A percentile compares a stretch with the other conserved stretches of the same genome.
These are phyloP conservation scores for Aplosporella prunicola DNA, from an alignment of 2,329 filamentous ascomycete genomes.

Conservation along the genomic window DNA sequence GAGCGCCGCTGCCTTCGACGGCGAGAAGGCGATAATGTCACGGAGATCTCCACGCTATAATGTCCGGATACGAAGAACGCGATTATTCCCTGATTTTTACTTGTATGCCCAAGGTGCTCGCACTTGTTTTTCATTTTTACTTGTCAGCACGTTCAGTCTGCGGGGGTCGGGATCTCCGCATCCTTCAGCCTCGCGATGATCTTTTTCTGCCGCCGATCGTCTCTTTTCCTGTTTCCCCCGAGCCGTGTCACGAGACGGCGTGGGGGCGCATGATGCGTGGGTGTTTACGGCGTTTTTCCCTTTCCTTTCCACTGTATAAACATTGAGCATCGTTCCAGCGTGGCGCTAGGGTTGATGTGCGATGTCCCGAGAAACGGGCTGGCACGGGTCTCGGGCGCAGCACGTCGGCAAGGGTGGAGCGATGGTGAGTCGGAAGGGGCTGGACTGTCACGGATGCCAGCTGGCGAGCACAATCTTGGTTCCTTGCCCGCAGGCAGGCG, in stretches of 20 bases:
- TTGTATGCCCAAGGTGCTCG: slow-evolving; percentile 3
- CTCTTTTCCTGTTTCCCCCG: slow-evolving; percentile 1
- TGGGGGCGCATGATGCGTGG: slow-evolving; percentile 7
- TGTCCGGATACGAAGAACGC: slow-evolving; percentile 10
- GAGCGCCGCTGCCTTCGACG: slow-evolving; percentile 21
- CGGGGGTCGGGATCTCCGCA: neutral
- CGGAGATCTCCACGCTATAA: slow-evolving; percentile 6
- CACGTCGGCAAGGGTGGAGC: neutral
- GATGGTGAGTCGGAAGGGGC: slow-evolving; percentile 3
- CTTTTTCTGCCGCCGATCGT: slow-evolving; percentile 2
- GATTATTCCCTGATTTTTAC: slow-evolving; percentile 6
- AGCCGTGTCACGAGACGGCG: slow-evolving; percentile 5
- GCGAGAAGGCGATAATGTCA: slow-evolving; percentile 25
- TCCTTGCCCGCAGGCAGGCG: slow-evolving; percentile 2
- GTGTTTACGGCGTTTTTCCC: slow-evolving; percentile 8
- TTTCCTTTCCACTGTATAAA: slow-evolving; percentile 10
- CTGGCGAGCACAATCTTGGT: neutral
- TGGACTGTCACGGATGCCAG: neutral
- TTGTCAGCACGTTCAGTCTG: slow-evolving; percentile 5
- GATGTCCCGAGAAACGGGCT: slow-evolving; percentile 8
- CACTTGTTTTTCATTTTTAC: slow-evolving; percentile 6
- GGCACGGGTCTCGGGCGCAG: slow-evolving; percentile 6
- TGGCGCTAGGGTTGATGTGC: slow-evolving; percentile 9
- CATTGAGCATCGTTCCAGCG: slow-evolving; percentile 9
- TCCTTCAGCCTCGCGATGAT: slow-evolving; percentile 5